phyloP scores from a whole-genome alignment of 2,329 filamentous ascomycete genomes.

The Pyrenophora tritici-repentis region DNA sequence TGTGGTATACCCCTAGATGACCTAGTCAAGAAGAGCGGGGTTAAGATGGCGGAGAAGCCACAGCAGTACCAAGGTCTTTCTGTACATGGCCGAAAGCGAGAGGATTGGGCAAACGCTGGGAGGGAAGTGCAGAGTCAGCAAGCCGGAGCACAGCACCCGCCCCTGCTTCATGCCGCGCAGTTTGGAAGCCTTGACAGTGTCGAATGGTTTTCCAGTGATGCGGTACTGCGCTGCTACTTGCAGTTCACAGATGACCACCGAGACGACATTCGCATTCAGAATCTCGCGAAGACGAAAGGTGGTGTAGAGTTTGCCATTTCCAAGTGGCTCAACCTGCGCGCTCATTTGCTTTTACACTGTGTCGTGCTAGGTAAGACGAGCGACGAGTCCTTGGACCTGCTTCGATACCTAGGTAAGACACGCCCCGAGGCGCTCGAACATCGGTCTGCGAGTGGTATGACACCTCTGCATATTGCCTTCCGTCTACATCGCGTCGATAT shows the following conservation, averaged over 20 bases:
- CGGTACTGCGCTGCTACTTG: conserved; percentile 68
- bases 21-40: conserved; percentile 68
- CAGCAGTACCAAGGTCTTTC: conserved; percentile 71
- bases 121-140: conserved; percentile 13
- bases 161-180: conserved; percentile 64
- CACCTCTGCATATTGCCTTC: conserved; percentile 72
- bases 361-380: conserved; percentile 43
- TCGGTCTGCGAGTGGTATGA: conserved; percentile 61
- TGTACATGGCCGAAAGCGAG: conserved; percentile 72
- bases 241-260: conserved; percentile 68
- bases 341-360: conserved; percentile 67
- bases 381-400: conserved; percentile 57
- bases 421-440: conserved; percentile 67
- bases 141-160: conserved; percentile 50
- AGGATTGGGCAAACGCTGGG: conserved; percentile 65
- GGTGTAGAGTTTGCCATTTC: conserved; percentile 68
- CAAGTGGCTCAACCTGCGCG: conserved; percentile 59
- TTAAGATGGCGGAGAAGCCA: conserved; percentile 67
- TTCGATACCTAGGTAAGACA: conserved; percentile 68
- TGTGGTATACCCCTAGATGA: conserved; percentile 71
- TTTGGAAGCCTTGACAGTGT: conserved; percentile 68
- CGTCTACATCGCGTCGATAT: conserved; percentile 59
- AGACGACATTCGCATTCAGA: conserved; percentile 66
- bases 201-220: conserved; percentile 77
- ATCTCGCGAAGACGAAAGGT: conserved; percentile 62